These are phyloP conservation scores for Suhomyces yuchorum DNA, from an alignment of 1,139 yeast species.

Conservation along the genomic window DNA sequence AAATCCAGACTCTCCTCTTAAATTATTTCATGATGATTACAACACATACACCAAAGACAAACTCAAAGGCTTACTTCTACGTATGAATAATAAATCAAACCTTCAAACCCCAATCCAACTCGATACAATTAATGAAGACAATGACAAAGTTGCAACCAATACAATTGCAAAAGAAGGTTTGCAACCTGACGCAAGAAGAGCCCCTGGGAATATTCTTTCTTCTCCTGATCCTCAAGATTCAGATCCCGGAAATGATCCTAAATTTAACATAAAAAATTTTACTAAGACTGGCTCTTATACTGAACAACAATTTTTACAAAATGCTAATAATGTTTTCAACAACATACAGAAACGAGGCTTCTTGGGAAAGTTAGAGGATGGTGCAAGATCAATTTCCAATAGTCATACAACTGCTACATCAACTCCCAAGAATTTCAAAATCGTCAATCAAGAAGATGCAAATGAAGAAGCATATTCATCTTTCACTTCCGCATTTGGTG, in stretches of 20 bases:
- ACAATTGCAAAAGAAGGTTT: slow-evolving; percentile 3
- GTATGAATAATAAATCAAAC: slow-evolving; percentile 27
- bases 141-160: slow-evolving; percentile 6
- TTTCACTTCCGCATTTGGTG: slow-evolving; percentile 38
- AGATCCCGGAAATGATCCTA: slow-evolving; percentile 20
- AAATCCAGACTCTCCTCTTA: slow-evolving; percentile 41
- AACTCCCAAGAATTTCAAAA: slow-evolving; percentile 36
- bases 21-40: slow-evolving; percentile 41
- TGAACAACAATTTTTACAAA: slow-evolving; percentile 39
- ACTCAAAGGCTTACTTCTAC: slow-evolving; percentile 35
- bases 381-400: slow-evolving; percentile 15
- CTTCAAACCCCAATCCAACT: slow-evolving; percentile 17
- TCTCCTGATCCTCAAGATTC: slow-evolving; percentile 4
- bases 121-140: slow-evolving; percentile 7
- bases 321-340: slow-evolving; percentile 44
- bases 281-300: slow-evolving; percentile 36
- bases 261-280: slow-evolving; percentile 35
- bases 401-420: slow-evolving; percentile 39
- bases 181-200: neutral
- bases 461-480: slow-evolving; percentile 36
- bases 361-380: slow-evolving; percentile 6
- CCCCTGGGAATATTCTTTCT: neutral
- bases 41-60: slow-evolving; percentile 47
- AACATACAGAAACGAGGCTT: slow-evolving; percentile 42
- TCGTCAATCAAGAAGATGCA: slow-evolving; percentile 19